These are phyloP conservation scores for Coniochaeta hoffmannii DNA, from an alignment of 2,329 filamentous ascomycete species.

Conservation along the genomic window DNA sequence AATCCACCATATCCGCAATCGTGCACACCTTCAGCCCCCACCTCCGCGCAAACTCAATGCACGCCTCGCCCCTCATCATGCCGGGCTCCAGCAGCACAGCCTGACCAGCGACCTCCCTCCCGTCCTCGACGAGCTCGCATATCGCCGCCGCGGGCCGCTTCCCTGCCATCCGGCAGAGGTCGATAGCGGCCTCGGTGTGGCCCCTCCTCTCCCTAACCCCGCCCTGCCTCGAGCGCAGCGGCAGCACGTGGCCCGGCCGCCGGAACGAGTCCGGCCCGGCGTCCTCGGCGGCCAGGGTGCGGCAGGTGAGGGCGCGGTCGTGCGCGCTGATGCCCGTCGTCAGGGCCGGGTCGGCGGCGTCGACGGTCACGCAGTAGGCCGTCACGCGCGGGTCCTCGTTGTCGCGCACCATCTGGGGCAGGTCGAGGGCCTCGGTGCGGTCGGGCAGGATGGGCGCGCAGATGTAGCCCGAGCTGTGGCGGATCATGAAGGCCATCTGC, in stretches of 20 bases:
- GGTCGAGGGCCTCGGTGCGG: conserved; percentile 61
- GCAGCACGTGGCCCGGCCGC: conserved; percentile 84
- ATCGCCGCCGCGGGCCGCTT: conserved; percentile 75
- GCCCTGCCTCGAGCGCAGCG: conserved; percentile 69
- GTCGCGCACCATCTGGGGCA: conserved; percentile 79
- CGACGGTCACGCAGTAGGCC: conserved; percentile 87
- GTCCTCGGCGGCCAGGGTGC: conserved; percentile 63
- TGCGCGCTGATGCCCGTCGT: conserved; percentile 87
- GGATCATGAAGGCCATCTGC: conserved; percentile 95
- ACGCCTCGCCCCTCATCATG: conserved; percentile 89
- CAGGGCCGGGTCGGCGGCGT: conserved; percentile 63
- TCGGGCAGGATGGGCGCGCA: conserved; percentile 74
- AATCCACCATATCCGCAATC: conserved; percentile 79
- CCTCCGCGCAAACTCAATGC: conserved; percentile 76
- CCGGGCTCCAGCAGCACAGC: conserved; percentile 61
- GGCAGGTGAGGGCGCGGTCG: conserved; percentile 77
- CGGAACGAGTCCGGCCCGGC: conserved; percentile 56
- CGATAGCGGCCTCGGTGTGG: conserved; percentile 89
- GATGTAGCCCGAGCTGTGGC: conserved; percentile 82
- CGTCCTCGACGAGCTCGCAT: conserved; percentile 86
- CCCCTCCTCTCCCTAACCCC: conserved; percentile 74
- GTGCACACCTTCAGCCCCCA: conserved; percentile 93
- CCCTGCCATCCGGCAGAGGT: conserved; percentile 80
- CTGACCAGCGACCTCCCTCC: conserved; percentile 60
- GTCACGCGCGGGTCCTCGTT: conserved; percentile 81